Conservation (phyloP, 2,329 filamentous ascomycete species). For the Trichoderma gracile region DNA sequence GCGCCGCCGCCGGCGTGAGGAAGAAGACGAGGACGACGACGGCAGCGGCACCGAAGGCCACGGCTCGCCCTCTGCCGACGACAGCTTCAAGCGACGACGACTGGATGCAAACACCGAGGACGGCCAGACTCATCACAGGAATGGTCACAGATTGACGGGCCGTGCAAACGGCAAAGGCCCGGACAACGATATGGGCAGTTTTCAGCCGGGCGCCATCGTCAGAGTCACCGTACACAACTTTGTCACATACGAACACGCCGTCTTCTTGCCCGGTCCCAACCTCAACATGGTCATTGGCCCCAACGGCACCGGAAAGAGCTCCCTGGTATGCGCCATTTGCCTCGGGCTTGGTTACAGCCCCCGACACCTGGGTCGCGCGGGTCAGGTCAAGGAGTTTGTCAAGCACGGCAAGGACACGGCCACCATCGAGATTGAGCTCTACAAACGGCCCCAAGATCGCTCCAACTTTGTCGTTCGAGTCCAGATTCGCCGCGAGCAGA, state of each 20-base stretch:
- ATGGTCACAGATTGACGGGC: constrained; percentile 19
- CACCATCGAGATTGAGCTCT: constrained; percentile 86
- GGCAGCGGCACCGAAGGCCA: constrained; percentile 27
- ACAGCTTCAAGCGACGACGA: constrained; percentile 42
- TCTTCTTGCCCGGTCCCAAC: constrained; percentile 87
- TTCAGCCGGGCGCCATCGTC: constrained; percentile 81
- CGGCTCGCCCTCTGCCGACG: constrained; percentile 32
- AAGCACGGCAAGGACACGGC: constrained; percentile 82
- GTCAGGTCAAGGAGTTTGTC: constrained; percentile 83
- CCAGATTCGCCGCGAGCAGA: constrained; percentile 78
- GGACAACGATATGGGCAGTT: constrained; percentile 38
- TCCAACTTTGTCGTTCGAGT: constrained; percentile 74
- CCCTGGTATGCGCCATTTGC: constrained; percentile 94
- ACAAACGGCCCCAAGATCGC: constrained; percentile 58
- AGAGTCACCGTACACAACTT: constrained; percentile 86
- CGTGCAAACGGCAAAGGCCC: neutral
- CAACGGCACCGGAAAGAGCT: constrained; percentile 98
- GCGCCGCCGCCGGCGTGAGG: constrained; percentile 48
- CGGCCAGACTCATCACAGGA: neutral
- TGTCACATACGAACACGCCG: constrained; percentile 89
- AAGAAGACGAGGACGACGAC: constrained; percentile 45
- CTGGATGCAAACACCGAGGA: constrained; percentile 33
- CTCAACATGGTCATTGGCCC: constrained; percentile 98
- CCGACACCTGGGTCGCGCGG: constrained; percentile 80
- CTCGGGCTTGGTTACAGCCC: constrained; percentile 84